These are phyloP conservation scores for Mallotus repandus DNA, from an alignment of 441 rosid genomes.

Conservation along the genomic window DNA sequence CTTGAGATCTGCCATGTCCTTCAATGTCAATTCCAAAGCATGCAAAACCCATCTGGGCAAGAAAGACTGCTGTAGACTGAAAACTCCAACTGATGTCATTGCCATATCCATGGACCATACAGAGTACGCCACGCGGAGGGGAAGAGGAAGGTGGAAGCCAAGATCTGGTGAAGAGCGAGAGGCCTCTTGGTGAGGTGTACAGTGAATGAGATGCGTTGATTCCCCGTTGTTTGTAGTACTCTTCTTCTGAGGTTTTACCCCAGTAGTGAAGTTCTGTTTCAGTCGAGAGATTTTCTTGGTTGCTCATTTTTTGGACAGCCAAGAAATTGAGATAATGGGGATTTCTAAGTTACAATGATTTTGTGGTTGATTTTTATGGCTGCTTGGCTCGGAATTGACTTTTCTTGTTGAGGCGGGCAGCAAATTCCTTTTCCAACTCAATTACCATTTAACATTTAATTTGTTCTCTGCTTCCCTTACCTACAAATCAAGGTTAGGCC, in stretches of 20 bases:
- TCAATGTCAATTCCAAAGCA: slow-evolving; percentile 76
- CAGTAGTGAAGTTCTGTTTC: slow-evolving; percentile 45
- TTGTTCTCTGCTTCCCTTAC: neutral
- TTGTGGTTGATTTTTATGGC: neutral
- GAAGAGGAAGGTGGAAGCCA: slow-evolving; percentile 28
- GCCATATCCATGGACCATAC: slow-evolving; percentile 86
- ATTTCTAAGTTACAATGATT: neutral
- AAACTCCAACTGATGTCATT: slow-evolving; percentile 87
- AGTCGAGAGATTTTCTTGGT: slow-evolving; percentile 8
- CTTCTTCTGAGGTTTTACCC: slow-evolving; percentile 67
- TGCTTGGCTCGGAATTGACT: neutral
- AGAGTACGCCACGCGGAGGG: slow-evolving; percentile 62
- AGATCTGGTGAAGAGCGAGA: slow-evolving; percentile 70
- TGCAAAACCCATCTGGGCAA: slow-evolving; percentile 73
- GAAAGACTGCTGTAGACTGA: slow-evolving; percentile 69
- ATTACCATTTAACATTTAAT: neutral
- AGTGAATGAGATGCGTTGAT: slow-evolving; percentile 50
- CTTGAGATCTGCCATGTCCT: slow-evolving; percentile 83
- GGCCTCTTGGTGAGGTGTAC: slow-evolving; percentile 75
- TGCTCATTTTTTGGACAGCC: slow-evolving; percentile 13
- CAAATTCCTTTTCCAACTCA: neutral
- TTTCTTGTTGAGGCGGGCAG: neutral
- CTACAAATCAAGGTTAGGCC: neutral
- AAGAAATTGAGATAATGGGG: neutral
- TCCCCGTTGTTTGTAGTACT: slow-evolving; percentile 56